Percentiles rank a stretch among this genome's conserved stretches.
Evolutionary conservation across 169 alveolate genomes (phyloP).

Genomic region (Cryptosporidium parvum): DNA sequence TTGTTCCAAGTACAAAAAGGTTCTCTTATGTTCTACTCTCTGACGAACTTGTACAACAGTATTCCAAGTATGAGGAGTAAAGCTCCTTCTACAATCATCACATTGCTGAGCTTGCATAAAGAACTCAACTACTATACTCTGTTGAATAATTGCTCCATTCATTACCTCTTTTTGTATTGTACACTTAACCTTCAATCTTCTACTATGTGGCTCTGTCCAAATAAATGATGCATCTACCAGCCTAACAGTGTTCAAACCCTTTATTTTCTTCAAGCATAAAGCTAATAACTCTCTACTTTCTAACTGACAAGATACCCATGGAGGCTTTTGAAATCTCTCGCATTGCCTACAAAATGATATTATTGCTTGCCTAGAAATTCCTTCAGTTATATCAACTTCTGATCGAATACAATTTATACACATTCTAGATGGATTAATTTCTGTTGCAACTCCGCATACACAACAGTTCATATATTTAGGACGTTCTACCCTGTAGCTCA

Average conservation of each 20-base stretch:
- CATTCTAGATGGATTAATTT: constrained; percentile 89
- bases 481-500: constrained; percentile 30
- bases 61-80: constrained; percentile 99
- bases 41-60: constrained; percentile 96
- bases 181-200: constrained; percentile 94
- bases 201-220: constrained; percentile 97
- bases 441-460: constrained; percentile 91
- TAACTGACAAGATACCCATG: constrained; percentile 94
- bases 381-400: constrained; percentile 91
- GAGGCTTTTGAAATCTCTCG: constrained; percentile 92
- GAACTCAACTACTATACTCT: constrained; percentile 90
- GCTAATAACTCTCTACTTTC: constrained; percentile 97
- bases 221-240: constrained; percentile 95
- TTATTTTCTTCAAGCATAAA: constrained; percentile 94
- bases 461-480: constrained; percentile 85
- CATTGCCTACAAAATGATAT: constrained; percentile 90
- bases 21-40: constrained; percentile 96
- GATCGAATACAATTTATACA: constrained; percentile 93
- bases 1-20: constrained; percentile 96
- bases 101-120: constrained; percentile 93
- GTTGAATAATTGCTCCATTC: constrained; percentile 92
- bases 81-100: constrained; percentile 96
- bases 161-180: constrained; percentile 95
- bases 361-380: constrained; percentile 86
- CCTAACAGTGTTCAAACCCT: constrained; percentile 93